Evolutionary conservation across 805 yeast genomes (phyloP).

Genomic region (Metschnikowia henanensis): DNA sequence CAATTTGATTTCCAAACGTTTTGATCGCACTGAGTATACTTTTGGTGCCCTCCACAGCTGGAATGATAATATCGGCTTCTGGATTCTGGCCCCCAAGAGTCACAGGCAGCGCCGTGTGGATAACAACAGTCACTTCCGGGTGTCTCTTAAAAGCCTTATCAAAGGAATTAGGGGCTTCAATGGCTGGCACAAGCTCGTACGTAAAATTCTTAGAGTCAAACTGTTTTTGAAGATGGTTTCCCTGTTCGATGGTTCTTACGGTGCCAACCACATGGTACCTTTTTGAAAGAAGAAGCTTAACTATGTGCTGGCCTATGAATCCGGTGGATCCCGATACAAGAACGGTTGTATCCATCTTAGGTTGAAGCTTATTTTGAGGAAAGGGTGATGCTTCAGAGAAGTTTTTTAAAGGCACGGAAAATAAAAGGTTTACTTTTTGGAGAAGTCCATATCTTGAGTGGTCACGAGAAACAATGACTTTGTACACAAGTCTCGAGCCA

Average conservation of each 20-base stretch:
- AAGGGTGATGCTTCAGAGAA: too few species aligned
- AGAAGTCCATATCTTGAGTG: too few species aligned
- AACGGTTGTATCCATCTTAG: constrained; percentile 1
- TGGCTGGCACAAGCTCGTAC: constrained; percentile 23
- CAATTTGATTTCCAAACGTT: constrained; percentile 35
- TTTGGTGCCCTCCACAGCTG: constrained; percentile 41
- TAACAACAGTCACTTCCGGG: constrained; percentile 27
- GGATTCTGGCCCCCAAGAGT: constrained; percentile 21
- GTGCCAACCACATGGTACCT: constrained; percentile 46
- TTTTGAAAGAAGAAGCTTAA: constrained; percentile 34
- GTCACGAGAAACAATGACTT: too few species aligned
- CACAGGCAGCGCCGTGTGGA: constrained; percentile 40
- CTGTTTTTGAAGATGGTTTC: constrained; percentile 24
- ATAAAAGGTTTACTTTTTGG: too few species aligned
- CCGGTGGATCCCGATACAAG: constrained; percentile 34
- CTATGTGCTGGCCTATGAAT: constrained; percentile 47
- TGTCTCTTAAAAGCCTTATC: constrained; percentile 27
- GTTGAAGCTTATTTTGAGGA: constrained; percentile 12
- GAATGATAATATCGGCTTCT: constrained; percentile 50
- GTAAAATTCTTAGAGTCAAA: constrained; percentile 5
- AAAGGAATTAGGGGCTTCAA: constrained; percentile 26
- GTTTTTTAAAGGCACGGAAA: too few species aligned
- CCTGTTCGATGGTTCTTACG: constrained; percentile 42
- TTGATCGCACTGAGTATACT: constrained; percentile 38
- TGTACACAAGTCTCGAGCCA: too few species aligned